phyloP scores from a whole-genome alignment of 2,329 filamentous ascomycete genomes.

The Shiraia sp. region DNA sequence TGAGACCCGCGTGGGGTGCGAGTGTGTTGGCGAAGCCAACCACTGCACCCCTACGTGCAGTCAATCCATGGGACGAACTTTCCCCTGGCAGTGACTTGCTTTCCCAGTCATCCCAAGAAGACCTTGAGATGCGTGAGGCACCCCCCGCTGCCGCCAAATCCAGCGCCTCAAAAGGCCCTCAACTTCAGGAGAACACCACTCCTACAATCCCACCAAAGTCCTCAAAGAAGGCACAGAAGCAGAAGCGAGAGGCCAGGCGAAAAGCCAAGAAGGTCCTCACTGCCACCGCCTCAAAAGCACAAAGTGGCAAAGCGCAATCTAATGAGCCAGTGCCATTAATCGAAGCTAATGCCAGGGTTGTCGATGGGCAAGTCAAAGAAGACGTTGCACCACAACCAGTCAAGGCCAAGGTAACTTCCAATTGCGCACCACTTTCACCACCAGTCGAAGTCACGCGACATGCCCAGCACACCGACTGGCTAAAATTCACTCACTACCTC shows the following conservation, averaged over 20 bases:
- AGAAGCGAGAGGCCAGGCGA: slow-evolving; percentile 16
- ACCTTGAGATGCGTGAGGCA: too few relatives aligned
- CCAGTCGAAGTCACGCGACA: slow-evolving; percentile 7
- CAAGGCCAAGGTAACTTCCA: too few relatives aligned
- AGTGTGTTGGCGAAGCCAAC: not conserved
- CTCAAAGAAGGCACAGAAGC: slow-evolving; percentile 34
- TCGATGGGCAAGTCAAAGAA: too few relatives aligned
- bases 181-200: slow-evolving; percentile 2
- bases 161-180: slow-evolving; percentile 2
- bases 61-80: slow-evolving; percentile 1
- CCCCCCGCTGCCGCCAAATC: not conserved
- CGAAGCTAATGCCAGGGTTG: not conserved
- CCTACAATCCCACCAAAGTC: slow-evolving; percentile 16
- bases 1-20: slow-evolving; percentile 6
- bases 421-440: slow-evolving; percentile 1
- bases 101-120: slow-evolving; percentile 1
- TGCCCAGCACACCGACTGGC: slow-evolving; percentile 27
- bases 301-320: not conserved
- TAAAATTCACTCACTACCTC: slow-evolving; percentile 13
- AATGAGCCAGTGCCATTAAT: not conserved
- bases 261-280: slow-evolving; percentile 23
- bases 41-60: not conserved
- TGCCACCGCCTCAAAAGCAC: not conserved
- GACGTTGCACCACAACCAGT: too few relatives aligned
- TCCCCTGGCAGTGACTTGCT: slow-evolving; percentile 3